A percentile compares a stretch with the other conserved stretches of the same genome.
Conservation (phyloP, 1,284 basidiomycete genomes). For the Ceraceosorus bombacis region DNA sequence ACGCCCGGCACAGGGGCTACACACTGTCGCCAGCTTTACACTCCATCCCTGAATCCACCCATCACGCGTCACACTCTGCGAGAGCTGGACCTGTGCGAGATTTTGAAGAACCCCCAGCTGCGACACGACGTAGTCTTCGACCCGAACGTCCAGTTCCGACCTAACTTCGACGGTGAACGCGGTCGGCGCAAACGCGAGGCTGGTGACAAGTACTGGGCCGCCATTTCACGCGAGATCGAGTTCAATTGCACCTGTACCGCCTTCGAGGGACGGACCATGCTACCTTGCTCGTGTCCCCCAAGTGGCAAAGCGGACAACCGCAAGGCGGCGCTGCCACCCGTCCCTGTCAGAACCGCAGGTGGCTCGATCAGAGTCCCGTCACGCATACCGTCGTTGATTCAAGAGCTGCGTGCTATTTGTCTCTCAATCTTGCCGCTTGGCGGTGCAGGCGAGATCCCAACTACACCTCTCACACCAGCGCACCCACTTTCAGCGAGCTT, state of each 20-base stretch:
- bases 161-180: conserved; percentile 49
- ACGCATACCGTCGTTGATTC: conserved; percentile 64
- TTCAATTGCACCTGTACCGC: conserved; percentile 75
- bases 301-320: conserved; percentile 53
- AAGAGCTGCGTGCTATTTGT: conserved; percentile 72
- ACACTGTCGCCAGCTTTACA: conserved; percentile 17
- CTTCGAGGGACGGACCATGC: conserved; percentile 51
- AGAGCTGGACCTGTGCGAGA: conserved; percentile 75
- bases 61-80: conserved; percentile 75
- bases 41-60: conserved; percentile 63
- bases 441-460: conserved; percentile 53
- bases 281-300: conserved; percentile 46
- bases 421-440: conserved; percentile 63
- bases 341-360: not conserved
- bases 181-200: conserved; percentile 66
- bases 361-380: conserved; percentile 52
- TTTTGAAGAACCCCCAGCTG: conserved; percentile 79
- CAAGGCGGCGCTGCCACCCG: conserved; percentile 4
- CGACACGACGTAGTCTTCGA: conserved; percentile 85
- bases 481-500: conserved; percentile 50
- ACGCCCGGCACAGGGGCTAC: no score
- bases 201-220: conserved; percentile 75
- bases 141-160: conserved; percentile 47
- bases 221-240: conserved; percentile 69
- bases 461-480: not conserved